Base-by-base conservation (phyloP, 2,329 filamentous ascomycete species). In the Trichoderma asperellum region DNA sequence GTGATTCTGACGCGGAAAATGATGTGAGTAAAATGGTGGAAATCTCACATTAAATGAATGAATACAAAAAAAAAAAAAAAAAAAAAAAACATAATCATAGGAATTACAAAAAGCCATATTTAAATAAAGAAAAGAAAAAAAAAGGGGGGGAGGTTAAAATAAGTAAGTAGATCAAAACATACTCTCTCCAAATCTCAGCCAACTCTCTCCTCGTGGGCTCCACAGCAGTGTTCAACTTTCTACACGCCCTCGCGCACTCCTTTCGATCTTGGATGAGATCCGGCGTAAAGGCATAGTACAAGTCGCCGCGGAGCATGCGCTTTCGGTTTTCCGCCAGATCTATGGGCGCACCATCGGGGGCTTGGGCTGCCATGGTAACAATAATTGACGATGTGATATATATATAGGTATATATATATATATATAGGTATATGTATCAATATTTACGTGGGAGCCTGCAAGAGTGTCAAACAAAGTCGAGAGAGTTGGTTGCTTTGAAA, bases 211-310 rank as follows among this genome's bases (percentile, higher is more conserved):
- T 84, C 2, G 37, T 21, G 5, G 86, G 83, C 5, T 89, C 84
- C 0, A 84, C 85, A 1, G 87, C 85, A 61, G 82, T 84, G 79
- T 92, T 94, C 81, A 88, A 93, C 37, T 82, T 83, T 52, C 84
- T 78, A 74, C 85, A 88, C 1, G 91, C 91, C 55, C 81, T 78
- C 60, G 84, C 83, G 77, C 89, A 92, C 27, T 88, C 83, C 27
- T 82, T 80, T 47, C 92, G 85, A 56, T 85, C 88, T 1, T 84
- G 87, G 4, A 86, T 79, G 2, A 95, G 81, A 53, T 91, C 87
- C 0, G 91, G 90, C 4, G 87, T 87, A 75, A 93, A 94, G 58
- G 90, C 88, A 73, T 88, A 85, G 78, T 92, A 93, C 16, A 94
- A 85, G 77, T 94, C 88, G 68, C 90, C 91, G 16, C 83, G 82